phyloP scores from a whole-genome alignment of 345 rosid genomes.

The Euphorbia pulcherrima region DNA sequence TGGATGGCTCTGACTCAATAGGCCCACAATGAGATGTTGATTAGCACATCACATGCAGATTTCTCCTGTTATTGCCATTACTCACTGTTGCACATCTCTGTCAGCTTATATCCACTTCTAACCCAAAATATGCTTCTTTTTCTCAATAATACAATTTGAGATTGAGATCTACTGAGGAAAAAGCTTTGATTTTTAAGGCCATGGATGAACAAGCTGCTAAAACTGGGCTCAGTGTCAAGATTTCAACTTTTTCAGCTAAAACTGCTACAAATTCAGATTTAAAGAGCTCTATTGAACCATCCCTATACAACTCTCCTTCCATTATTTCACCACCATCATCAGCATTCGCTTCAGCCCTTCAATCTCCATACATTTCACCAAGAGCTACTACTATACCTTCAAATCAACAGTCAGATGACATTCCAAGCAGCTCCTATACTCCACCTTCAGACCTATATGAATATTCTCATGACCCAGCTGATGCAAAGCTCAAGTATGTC shows the following conservation, averaged over 20 bases:
- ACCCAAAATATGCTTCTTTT: slow-evolving; percentile 18
- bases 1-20: slow-evolving; percentile 30
- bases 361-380: slow-evolving; percentile 93
- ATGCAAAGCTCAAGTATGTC: slow-evolving; percentile 51
- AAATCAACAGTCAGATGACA: slow-evolving; percentile 61
- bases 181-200: slow-evolving; percentile 18
- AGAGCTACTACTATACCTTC: slow-evolving; percentile 44
- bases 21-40: slow-evolving; percentile 50
- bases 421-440: slow-evolving; percentile 89
- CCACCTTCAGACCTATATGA: slow-evolving; percentile 85
- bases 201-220: too few species aligned
- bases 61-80: slow-evolving; percentile 29
- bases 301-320: slow-evolving; percentile 65
- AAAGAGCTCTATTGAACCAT: slow-evolving; percentile 41
- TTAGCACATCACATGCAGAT: slow-evolving; percentile 69
- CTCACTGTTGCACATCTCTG: slow-evolving; percentile 54
- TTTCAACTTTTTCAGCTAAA: slow-evolving; percentile 38
- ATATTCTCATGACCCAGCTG: slow-evolving; percentile 61
- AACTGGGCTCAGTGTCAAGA: slow-evolving; percentile 57
- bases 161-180: slow-evolving; percentile 27
- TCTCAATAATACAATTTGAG: too few species aligned
- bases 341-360: slow-evolving; percentile 87
- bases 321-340: slow-evolving; percentile 84
- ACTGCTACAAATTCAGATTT: slow-evolving; percentile 34
- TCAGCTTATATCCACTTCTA: slow-evolving; percentile 33